Conservation (phyloP, 345 rosid species). For the Brassica carinata region DNA sequence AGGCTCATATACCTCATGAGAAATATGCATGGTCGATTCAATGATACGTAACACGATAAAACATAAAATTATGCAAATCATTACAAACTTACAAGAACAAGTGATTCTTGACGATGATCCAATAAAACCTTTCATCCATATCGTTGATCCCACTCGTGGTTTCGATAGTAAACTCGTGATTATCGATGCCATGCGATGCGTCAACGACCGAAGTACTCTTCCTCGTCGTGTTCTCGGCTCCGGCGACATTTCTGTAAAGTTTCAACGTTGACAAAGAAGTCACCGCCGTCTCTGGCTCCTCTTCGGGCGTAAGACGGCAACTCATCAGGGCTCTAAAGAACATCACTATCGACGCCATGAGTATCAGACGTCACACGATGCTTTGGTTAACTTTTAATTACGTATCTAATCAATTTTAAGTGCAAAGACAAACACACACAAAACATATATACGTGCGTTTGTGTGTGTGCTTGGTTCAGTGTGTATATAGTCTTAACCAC, state of each 20-base stretch:
- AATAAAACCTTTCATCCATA: constrained; percentile 24
- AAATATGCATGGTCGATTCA: constrained; percentile 20
- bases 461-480: constrained; percentile 25
- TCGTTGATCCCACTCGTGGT: constrained; percentile 8
- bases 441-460: not conserved
- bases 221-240: not conserved
- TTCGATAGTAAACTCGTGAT: not conserved
- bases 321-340: constrained; percentile 38
- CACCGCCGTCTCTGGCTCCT: constrained; percentile 1
- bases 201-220: not conserved
- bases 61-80: not conserved
- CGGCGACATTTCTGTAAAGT: not conserved
- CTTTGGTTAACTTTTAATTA: constrained; percentile 1
- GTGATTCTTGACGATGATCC: constrained; percentile 30
- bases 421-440: not conserved
- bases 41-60: not conserved
- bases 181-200: not conserved
- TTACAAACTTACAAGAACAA: constrained; percentile 13
- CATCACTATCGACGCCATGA: constrained; percentile 41
- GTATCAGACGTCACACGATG: constrained; percentile 1
- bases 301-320: constrained; percentile 36
- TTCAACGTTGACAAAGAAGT: not conserved
- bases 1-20: not conserved
- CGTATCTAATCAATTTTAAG: constrained; percentile 5
- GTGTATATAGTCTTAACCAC: constrained; percentile 40